Base-by-base conservation (phyloP, 1,284 basidiomycete genomes). In the Apiotrichum akiyoshidainum region DNA sequence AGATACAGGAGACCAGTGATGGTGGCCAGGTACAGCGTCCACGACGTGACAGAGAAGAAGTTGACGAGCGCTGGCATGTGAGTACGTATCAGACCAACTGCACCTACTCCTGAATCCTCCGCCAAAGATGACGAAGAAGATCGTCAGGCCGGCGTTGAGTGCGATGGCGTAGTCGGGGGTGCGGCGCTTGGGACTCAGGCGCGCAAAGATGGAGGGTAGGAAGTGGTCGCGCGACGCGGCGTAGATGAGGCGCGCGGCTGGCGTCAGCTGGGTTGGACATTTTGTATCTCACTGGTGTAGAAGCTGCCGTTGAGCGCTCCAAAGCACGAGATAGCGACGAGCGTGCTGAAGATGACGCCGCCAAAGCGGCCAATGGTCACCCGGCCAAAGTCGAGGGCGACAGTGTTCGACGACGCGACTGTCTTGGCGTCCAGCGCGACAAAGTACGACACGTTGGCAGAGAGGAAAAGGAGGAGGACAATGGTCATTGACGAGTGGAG, bases 281-380 rank as follows among this genome's bases (percentile, higher is more conserved):
- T 2, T 41, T 7, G 13, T 42, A 14, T 70, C 74, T 61, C 44
- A 55, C 86, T 84, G 2, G 92, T 95, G 73, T 88, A 93, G 64
- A 90, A 87, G 0, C 86, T 71, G 83, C 90, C 89, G 72, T 94
- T 94, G 46, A 96, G 76, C 1, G 93, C 91, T 12, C 93, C 93
- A 66, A 96, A 92, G 72, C 93, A 98, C 2, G 91, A 95, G 60
- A 98, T 85, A 1, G 92, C 90, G 3, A 99, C 95, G 80, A 94
- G 65, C 16, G 66, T 81, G 1, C 93, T 91, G 73, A 99, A 98
- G 4, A 95, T 70, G 1, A 87, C 84, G 0, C 90, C 93, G 21
- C 96, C 95, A 14, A 88, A 76, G 7, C 87, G 85, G 8, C 96
- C 95, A 63, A 94, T 89, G 4, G 95, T 78, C 0, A 85, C 86